Conservation (phyloP, 1,284 basidiomycete species). For the Austroboletus niveus region DNA sequence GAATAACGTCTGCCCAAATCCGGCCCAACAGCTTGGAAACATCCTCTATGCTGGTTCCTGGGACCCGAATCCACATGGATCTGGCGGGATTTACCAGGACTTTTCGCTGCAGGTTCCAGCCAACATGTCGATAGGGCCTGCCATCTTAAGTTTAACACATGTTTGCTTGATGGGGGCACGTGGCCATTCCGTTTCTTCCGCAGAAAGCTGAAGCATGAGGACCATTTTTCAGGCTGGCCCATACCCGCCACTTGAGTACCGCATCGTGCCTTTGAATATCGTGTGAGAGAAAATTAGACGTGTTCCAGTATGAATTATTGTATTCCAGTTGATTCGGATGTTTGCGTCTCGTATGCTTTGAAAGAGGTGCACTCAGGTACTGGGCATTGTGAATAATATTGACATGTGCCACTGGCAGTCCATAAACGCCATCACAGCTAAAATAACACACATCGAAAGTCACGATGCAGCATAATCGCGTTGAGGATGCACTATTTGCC, state of each 20-base stretch:
- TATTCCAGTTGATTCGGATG: no score
- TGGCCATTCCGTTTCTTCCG: not conserved
- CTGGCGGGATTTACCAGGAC: slow-evolving; percentile 30
- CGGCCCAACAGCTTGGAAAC: slow-evolving; percentile 17
- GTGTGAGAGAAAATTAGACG: not conserved
- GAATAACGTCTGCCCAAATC: slow-evolving; percentile 23
- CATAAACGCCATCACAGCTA: no score
- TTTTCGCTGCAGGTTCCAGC: slow-evolving; percentile 23
- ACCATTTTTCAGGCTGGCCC: not conserved
- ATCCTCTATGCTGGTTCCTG: slow-evolving; percentile 31
- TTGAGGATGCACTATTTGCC: no score
- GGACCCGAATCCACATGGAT: slow-evolving; percentile 19
- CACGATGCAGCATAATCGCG: no score
- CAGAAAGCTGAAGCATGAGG: not conserved
- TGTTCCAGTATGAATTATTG: no score
- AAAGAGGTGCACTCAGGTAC: no score
- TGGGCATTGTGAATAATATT: no score
- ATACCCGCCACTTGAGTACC: not conserved
- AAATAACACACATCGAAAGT: no score
- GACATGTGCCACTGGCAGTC: no score
- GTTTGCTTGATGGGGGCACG: not conserved
- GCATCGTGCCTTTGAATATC: not conserved
- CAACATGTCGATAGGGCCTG: slow-evolving; percentile 15
- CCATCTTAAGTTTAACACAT: slow-evolving; percentile 6
- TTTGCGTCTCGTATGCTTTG: no score